Evolutionary conservation across 2,329 filamentous ascomycete species (phyloP).

Genomic region (Hypoxylon sp.): DNA sequence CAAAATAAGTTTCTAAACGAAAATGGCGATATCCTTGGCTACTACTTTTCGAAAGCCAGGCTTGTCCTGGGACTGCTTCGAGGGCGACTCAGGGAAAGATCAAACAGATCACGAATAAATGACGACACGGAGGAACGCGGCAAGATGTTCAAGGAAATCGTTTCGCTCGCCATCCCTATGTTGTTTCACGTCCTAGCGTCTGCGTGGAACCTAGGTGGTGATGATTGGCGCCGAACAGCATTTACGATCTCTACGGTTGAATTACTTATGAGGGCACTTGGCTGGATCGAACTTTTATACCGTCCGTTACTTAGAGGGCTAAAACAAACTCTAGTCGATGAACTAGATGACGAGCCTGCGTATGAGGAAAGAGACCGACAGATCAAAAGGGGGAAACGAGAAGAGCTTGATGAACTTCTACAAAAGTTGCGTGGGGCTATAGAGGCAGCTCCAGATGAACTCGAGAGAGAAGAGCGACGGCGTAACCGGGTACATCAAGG

Average conservation of each 20-base stretch:
- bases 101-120: constrained; percentile 24
- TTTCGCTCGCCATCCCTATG: constrained; percentile 48
- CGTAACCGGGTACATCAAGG: constrained; percentile 19
- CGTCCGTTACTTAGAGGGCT: constrained; percentile 39
- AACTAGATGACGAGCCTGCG: constrained; percentile 11
- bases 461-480: constrained; percentile 40
- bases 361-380: constrained; percentile 18
- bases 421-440: constrained; percentile 36
- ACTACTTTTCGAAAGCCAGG: constrained; percentile 49
- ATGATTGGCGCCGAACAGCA: constrained; percentile 30
- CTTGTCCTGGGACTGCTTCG: constrained; percentile 44
- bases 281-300: constrained; percentile 49
- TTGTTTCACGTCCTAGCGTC: constrained; percentile 47
- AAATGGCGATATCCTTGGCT: constrained; percentile 44
- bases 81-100: constrained; percentile 28
- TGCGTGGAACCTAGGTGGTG: constrained; percentile 50
- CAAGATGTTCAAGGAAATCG: constrained; percentile 46
- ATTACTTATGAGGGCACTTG: constrained; percentile 46
- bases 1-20: constrained; percentile 50
- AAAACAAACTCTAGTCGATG: constrained; percentile 15
- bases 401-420: constrained; percentile 44
- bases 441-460: constrained; percentile 38
- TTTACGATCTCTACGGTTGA: constrained; percentile 48
- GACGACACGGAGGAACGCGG: constrained; percentile 33
- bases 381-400: constrained; percentile 25